phyloP scores from a whole-genome alignment of 345 rosid genomes.

The Mangifera indica region DNA sequence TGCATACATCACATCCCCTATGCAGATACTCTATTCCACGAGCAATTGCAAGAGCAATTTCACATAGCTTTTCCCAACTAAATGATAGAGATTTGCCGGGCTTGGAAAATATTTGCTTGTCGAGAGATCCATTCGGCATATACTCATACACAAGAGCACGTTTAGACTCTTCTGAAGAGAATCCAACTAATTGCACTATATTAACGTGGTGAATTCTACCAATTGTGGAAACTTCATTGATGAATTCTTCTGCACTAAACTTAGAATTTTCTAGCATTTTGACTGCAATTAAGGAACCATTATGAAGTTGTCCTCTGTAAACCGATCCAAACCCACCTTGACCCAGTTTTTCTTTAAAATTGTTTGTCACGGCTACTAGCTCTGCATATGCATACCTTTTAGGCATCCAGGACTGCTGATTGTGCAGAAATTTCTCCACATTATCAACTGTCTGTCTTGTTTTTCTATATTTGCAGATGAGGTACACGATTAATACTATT shows the following conservation, averaged over 20 bases:
- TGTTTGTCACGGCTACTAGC: neutral
- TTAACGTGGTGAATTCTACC: constrained; percentile 13
- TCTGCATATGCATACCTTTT: neutral
- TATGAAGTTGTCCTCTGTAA: neutral
- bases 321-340: constrained; percentile 14
- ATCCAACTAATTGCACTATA: neutral
- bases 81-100: constrained; percentile 16
- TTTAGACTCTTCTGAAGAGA: neutral
- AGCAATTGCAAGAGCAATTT: constrained; percentile 27
- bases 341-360: constrained; percentile 23
- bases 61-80: constrained; percentile 4
- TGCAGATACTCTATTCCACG: constrained; percentile 29
- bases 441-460: neutral
- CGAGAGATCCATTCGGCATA: constrained; percentile 17
- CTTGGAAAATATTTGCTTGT: neutral
- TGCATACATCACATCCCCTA: constrained; percentile 20
- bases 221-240: constrained; percentile 1
- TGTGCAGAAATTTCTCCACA: neutral
- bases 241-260: constrained; percentile 7
- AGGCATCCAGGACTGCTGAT: neutral
- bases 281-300: neutral
- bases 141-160: constrained; percentile 10
- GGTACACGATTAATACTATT: no score
- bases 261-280: neutral
- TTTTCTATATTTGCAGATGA: neutral